phyloP scores from a whole-genome alignment of 106 monocot species.

The Dendrobium catenatum region DNA sequence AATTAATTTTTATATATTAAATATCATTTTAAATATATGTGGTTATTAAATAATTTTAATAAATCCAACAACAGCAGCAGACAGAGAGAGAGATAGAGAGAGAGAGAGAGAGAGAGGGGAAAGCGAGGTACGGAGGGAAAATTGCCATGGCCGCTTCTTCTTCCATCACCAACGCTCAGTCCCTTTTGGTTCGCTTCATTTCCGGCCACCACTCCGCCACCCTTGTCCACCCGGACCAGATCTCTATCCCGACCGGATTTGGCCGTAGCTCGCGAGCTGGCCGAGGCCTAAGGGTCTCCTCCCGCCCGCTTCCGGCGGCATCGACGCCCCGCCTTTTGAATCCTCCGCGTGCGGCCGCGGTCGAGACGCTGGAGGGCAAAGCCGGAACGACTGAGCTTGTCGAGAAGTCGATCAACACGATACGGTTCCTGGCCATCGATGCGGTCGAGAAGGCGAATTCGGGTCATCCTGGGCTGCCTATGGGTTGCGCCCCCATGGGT shows the following conservation, averaged over 20 bases:
- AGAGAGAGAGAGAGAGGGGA: background rate
- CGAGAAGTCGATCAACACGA: constrained; percentile 91
- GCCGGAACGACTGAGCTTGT: constrained; percentile 43
- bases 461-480: constrained; percentile 89
- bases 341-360: constrained; percentile 41
- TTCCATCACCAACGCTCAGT: constrained; percentile 31
- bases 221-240: constrained; percentile 19
- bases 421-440: constrained; percentile 83
- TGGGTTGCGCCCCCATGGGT: constrained; percentile 95
- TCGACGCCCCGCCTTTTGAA: background rate
- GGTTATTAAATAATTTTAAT: too few species aligned
- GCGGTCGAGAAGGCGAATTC: constrained; percentile 98
- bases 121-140: background rate
- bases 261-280: constrained; percentile 28
- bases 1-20: too few species aligned
- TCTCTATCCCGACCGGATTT: constrained; percentile 30
- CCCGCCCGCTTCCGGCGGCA: background rate
- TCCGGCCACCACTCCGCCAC: constrained; percentile 15
- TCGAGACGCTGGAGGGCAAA: constrained; percentile 48
- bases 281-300: constrained; percentile 7
- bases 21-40: too few species aligned
- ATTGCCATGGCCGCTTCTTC: constrained; percentile 44
- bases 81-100: background rate
- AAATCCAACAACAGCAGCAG: background rate
- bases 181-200: constrained; percentile 33